Percentiles rank a stretch among this genome's conserved stretches.
These are phyloP conservation scores for Homolaphlyctis polyrhiza DNA, from an alignment of 371 early-diverging fungal genomes.

Conservation along the genomic window DNA sequence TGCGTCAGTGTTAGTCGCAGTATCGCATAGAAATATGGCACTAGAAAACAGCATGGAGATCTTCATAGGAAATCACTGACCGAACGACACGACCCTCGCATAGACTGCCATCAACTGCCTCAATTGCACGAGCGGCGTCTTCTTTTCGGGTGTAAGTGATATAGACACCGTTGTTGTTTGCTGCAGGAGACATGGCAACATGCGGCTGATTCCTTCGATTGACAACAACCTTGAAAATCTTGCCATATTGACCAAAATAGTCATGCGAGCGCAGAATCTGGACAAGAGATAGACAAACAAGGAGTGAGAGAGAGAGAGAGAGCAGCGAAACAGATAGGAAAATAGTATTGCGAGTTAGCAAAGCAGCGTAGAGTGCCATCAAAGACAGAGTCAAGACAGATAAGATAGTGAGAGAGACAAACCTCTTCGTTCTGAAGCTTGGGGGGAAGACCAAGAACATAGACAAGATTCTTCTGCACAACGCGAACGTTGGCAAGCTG, in stretches of 20 bases:
- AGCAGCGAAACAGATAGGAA: no score
- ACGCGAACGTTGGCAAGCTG: constrained; percentile 90
- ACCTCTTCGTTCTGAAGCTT: constrained; percentile 86
- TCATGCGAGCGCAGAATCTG: constrained; percentile 74
- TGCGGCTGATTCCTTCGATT: constrained; percentile 50
- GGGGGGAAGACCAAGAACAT: constrained; percentile 86
- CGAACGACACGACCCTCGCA: constrained; percentile 81
- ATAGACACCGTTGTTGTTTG: constrained; percentile 66
- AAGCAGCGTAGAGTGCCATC: neutral
- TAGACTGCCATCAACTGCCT: constrained; percentile 87
- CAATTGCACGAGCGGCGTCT: constrained; percentile 85
- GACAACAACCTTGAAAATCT: constrained; percentile 86
- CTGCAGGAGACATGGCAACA: constrained; percentile 24
- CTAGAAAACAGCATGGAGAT: no score
- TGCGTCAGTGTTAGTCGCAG: neutral
- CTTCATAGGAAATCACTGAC: constrained; percentile 13
- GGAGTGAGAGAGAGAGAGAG: no score
- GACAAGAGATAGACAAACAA: neutral
- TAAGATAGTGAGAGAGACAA: constrained; percentile 4
- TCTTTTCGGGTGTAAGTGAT: constrained; percentile 83
- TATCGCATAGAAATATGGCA: neutral
- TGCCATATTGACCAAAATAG: constrained; percentile 97
- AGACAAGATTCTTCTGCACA: constrained; percentile 92
- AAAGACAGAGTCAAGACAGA: neutral
- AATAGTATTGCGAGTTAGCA: no score